These are phyloP conservation scores for Vigna mungo DNA, from an alignment of 306 rosid species.

Conservation along the genomic window DNA sequence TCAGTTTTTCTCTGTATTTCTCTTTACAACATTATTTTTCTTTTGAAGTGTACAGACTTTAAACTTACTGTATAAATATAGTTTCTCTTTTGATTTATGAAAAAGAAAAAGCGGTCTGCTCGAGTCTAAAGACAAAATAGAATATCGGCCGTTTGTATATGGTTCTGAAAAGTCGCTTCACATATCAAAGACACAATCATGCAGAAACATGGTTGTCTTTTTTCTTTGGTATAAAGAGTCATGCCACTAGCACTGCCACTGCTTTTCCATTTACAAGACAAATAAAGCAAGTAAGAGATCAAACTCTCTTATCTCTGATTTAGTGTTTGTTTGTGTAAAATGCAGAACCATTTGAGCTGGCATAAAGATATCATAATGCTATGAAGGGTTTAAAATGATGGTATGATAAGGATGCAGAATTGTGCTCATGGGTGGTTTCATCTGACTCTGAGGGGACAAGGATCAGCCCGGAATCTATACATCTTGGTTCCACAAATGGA, in stretches of 20 bases:
- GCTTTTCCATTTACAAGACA: background rate
- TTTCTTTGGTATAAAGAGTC: slow-evolving; percentile 23
- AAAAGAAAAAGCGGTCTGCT: background rate
- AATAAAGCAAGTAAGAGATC: slow-evolving; percentile 13
- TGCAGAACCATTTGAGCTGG: background rate
- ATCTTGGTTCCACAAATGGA: slow-evolving; percentile 26
- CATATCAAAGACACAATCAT: slow-evolving; percentile 11
- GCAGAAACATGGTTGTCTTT: slow-evolving; percentile 12
- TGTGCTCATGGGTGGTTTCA: slow-evolving; percentile 7
- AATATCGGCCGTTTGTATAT: slow-evolving; percentile 4
- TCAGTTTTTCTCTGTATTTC: background rate
- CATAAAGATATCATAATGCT: background rate
- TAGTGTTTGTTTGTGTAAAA: background rate
- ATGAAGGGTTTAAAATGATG: background rate
- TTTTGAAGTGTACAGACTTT: background rate
- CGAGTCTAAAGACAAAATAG: slow-evolving; percentile 11
- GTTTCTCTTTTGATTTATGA: background rate
- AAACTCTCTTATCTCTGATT: background rate
- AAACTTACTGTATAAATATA: background rate
- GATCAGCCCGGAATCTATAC: slow-evolving; percentile 5
- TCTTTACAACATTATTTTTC: background rate
- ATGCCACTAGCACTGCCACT: slow-evolving; percentile 16
- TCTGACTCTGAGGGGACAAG: background rate
- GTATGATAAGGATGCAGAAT: background rate
- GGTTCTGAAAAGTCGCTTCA: slow-evolving; percentile 28